Evolutionary conservation across 495 filamentous ascomycete species (phyloP).

Genomic region (Neurospora sublineolata): DNA sequence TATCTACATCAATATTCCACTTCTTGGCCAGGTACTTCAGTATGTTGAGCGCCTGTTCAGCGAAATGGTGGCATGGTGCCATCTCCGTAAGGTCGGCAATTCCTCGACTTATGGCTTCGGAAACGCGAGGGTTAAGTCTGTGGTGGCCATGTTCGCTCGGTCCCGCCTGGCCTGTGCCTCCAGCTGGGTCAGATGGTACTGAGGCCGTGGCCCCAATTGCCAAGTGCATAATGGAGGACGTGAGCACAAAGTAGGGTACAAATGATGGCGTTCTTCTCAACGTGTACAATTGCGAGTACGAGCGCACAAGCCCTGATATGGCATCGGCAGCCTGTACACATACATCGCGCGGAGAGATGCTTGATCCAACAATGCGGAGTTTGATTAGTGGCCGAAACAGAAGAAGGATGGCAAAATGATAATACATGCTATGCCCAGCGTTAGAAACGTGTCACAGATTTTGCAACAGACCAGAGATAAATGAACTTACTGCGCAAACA

Average conservation of each 20-base stretch:
- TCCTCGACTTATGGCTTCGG: conserved; percentile 29
- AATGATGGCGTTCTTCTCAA: conserved; percentile 45
- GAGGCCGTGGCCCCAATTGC: conserved; percentile 28
- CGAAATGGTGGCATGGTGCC: conserved; percentile 48
- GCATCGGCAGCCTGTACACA: conserved; percentile 51
- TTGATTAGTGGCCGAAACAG: conserved; percentile 58
- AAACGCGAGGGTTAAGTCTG: conserved; percentile 19
- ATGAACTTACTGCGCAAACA: conserved; percentile 51
- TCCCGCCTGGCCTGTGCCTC: conserved; percentile 4
- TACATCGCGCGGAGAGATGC: conserved; percentile 50
- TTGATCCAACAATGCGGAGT: conserved; percentile 43
- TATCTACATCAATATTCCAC: conserved; percentile 43
- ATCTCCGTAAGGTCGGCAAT: conserved; percentile 45
- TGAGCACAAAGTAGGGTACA: conserved; percentile 49
- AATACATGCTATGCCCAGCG: conserved; percentile 43
- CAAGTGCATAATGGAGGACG: conserved; percentile 47
- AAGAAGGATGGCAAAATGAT: conserved; percentile 50
- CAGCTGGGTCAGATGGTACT: not conserved
- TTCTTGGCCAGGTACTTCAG: conserved; percentile 41
- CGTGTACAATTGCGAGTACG: conserved; percentile 48
- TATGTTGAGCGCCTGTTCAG: conserved; percentile 46
- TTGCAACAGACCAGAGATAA: not conserved
- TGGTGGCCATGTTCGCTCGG: conserved; percentile 11
- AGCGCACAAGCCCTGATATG: conserved; percentile 44
- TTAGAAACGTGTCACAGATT: conserved; percentile 9